phyloP scores from a whole-genome alignment of 257 asterid species.

The Solanum verrucosum region DNA sequence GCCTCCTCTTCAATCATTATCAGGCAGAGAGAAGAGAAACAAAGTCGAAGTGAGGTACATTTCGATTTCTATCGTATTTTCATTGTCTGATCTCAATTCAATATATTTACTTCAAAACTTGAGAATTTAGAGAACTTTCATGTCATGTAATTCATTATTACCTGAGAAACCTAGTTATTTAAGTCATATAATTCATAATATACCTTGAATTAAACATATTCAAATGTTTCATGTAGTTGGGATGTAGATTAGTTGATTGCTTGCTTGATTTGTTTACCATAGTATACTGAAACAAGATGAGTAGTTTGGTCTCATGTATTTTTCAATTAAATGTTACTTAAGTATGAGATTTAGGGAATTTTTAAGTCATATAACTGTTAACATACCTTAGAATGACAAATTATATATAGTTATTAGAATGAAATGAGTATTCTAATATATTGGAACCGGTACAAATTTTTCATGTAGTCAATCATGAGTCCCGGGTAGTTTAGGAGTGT shows the following conservation, averaged over 20 bases:
- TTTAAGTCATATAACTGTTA: not conserved
- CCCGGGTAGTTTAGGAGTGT: not conserved
- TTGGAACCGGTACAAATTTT: not conserved
- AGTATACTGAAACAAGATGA: not conserved
- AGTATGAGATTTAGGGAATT: not conserved
- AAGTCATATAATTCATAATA: too few species aligned
- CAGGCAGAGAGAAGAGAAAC: too few species aligned
- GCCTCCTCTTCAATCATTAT: too few species aligned
- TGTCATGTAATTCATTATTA: not conserved
- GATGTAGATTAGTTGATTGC: not conserved
- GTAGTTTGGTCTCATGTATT: not conserved
- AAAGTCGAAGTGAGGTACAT: too few species aligned
- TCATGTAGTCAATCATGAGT: not conserved
- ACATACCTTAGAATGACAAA: not conserved
- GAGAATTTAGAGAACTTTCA: not conserved
- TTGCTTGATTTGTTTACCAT: not conserved
- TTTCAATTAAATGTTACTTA: not conserved
- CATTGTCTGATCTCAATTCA: not conserved
- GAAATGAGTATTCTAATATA: not conserved
- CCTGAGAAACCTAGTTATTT: not conserved
- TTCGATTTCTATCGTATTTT: too few species aligned
- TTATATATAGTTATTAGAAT: not conserved
- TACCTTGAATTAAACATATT: too few species aligned
- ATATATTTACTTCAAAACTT: not conserved
- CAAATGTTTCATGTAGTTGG: not conserved